Percentiles rank a stretch among this genome's conserved stretches.
Evolutionary conservation across 345 rosid genomes (phyloP).

Genomic region (Boechera divaricarpa): DNA sequence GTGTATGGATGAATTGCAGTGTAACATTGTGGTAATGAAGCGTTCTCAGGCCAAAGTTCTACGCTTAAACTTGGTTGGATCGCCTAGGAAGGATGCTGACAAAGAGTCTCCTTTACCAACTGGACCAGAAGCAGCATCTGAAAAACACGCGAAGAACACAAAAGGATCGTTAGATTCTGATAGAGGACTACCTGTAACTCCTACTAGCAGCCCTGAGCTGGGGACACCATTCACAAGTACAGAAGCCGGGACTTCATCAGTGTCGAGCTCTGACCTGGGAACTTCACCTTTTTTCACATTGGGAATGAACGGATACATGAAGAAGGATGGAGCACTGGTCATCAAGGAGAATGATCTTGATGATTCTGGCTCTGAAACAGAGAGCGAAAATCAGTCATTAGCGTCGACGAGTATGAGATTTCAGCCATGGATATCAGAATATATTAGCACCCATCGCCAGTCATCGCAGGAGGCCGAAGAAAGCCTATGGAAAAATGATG

Average conservation of each 20-base stretch:
- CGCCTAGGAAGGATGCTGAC: slow-evolving; percentile 60
- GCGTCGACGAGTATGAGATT: slow-evolving; percentile 83
- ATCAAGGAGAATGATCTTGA: slow-evolving; percentile 60
- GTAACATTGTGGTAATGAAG: slow-evolving; percentile 97
- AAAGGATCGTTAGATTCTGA: slow-evolving; percentile 57
- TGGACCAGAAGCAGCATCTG: slow-evolving; percentile 57
- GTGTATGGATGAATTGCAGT: slow-evolving; percentile 95
- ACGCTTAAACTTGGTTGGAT: slow-evolving; percentile 90
- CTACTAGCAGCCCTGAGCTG: slow-evolving; percentile 93
- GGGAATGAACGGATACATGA: slow-evolving; percentile 63
- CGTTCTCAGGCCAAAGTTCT: slow-evolving; percentile 91
- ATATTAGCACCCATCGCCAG: slow-evolving; percentile 56
- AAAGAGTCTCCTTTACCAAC: slow-evolving; percentile 49
- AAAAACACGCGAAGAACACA: slow-evolving; percentile 49
- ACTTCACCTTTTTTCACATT: slow-evolving; percentile 81
- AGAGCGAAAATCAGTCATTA: slow-evolving; percentile 71
- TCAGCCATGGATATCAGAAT: slow-evolving; percentile 87
- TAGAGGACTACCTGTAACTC: slow-evolving; percentile 80
- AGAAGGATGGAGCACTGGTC: slow-evolving; percentile 67
- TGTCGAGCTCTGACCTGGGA: slow-evolving; percentile 94
- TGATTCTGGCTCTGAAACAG: slow-evolving; percentile 83
- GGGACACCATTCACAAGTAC: slow-evolving; percentile 97
- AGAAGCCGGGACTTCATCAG: slow-evolving; percentile 94
- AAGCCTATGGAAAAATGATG: slow-evolving; percentile 54
- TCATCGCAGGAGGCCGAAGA: slow-evolving; percentile 59